These are phyloP conservation scores for Physcomitrellopsis africana DNA, from an alignment of 225 moss, liverwort and hornwort species.

Conservation along the genomic window DNA sequence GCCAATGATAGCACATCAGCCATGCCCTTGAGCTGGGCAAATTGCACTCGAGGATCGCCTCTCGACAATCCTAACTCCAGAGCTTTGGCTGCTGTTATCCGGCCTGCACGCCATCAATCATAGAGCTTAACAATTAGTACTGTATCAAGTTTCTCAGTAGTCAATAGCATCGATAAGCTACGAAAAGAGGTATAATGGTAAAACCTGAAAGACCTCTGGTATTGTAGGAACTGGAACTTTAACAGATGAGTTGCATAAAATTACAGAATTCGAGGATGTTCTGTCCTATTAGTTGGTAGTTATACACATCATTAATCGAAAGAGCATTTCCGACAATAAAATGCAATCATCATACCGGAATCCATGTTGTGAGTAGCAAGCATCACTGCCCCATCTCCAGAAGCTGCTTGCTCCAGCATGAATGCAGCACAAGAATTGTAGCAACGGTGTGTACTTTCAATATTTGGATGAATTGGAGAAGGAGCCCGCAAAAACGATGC, in stretches of 20 bases:
- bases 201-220: neutral
- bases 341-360: constrained; percentile 59
- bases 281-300: neutral
- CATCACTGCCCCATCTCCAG: constrained; percentile 61
- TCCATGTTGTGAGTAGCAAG: constrained; percentile 87
- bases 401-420: constrained; percentile 73
- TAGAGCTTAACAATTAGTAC: constrained; percentile 10
- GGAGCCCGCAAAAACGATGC: constrained; percentile 53
- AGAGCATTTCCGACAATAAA: neutral
- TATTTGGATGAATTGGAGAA: constrained; percentile 78
- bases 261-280: no score
- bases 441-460: constrained; percentile 74
- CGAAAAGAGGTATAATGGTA: constrained; percentile 4
- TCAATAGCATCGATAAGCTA: neutral
- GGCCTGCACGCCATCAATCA: constrained; percentile 53
- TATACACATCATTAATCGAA: neutral
- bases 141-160: neutral
- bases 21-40: constrained; percentile 96
- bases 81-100: constrained; percentile 62
- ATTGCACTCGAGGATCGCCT: constrained; percentile 71
- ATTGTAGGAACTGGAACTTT: neutral
- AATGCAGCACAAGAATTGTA: constrained; percentile 75
- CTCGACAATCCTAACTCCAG: constrained; percentile 69
- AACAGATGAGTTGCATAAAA: neutral
- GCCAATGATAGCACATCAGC: constrained; percentile 84